Conservation (phyloP, 306 rosid genomes). For the Quercus engelmannii region DNA sequence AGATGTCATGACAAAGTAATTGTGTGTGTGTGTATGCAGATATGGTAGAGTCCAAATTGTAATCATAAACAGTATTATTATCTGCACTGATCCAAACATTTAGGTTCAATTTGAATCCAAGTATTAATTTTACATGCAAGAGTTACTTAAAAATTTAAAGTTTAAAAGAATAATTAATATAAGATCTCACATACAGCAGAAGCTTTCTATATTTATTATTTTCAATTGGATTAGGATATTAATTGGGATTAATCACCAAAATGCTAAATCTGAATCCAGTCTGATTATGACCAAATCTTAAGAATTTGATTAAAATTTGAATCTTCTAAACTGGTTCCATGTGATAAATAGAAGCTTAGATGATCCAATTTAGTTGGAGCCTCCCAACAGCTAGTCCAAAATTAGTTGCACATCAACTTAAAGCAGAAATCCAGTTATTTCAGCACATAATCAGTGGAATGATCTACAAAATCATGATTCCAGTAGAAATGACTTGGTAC, state of each 20-base stretch:
- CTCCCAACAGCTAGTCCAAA: not conserved
- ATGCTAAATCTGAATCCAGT: not conserved
- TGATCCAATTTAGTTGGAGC: not conserved
- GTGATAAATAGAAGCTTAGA: not conserved
- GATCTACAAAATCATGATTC: not conserved
- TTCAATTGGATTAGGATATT: not conserved
- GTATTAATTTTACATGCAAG: not conserved
- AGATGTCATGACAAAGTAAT: too few relatives aligned
- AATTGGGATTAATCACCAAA: not conserved
- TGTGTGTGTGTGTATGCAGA: not conserved
- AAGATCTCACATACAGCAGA: not conserved
- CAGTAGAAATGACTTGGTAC: constrained; percentile 3
- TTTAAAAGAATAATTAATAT: not conserved
- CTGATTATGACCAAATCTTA: not conserved
- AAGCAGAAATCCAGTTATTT: not conserved
- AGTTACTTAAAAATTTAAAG: not conserved
- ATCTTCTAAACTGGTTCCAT: not conserved
- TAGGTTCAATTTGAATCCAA: not conserved
- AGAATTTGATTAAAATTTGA: not conserved
- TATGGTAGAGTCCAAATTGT: not conserved
- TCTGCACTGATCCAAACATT: too few relatives aligned
- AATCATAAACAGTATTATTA: not conserved
- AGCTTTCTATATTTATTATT: not conserved
- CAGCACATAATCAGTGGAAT: not conserved
- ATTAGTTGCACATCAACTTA: not conserved